Base-by-base conservation (phyloP, 2,329 filamentous ascomycete genomes). In the Acrodontium crateriforme region DNA sequence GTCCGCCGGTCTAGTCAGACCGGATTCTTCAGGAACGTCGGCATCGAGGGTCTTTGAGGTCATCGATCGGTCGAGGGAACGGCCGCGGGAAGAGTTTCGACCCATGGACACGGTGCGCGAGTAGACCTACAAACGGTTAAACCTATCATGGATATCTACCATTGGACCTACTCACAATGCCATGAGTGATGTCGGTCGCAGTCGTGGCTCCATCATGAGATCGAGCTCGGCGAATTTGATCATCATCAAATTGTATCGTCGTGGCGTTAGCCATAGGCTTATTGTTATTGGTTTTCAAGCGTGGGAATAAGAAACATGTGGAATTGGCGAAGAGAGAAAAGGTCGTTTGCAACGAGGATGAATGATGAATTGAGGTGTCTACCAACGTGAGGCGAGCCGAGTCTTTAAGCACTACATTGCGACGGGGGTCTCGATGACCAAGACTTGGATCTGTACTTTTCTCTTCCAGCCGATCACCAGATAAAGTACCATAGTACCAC, bases 1-100 rank as follows among this genome's bases (percentile, higher is more conserved):
- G 25, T 50, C 46, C n/a, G 37, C 35, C 7, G 44, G 32, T 9
- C 35, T 39, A 3, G 31, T 25, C 3, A 48, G 31, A 9, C 41
- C 44, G 9, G 43, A 40, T 26, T 47, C 40, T 14, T 43, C 39
- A 17, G 27, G 32, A 15, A 38, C 31, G 13, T 41, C 35, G 6
- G 32, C 39, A 22, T 42, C 37, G 12, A 27, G 36, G 3, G 23
- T 32, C 10, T 16, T 25, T 5, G 14, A 12, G 6, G n/a, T 19
- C 13, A 12, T 6, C 12, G 18, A 16, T 6, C n/a, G 16, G 16
- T 31, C 30, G 11, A 34, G 9, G 8, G 35, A 40, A 20, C 19
- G 25, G 7, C 19, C 32, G 18, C 27, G 32, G 12, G 28, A 32
- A 10, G 30, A 30, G 5, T 21, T 17, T 14, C 17, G 23, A 5